Evolutionary conservation across 208 protist genomes (phyloP), one percentile per base, ranked within the genome.

Genomic region (Leishmania mexicana): DNA sequence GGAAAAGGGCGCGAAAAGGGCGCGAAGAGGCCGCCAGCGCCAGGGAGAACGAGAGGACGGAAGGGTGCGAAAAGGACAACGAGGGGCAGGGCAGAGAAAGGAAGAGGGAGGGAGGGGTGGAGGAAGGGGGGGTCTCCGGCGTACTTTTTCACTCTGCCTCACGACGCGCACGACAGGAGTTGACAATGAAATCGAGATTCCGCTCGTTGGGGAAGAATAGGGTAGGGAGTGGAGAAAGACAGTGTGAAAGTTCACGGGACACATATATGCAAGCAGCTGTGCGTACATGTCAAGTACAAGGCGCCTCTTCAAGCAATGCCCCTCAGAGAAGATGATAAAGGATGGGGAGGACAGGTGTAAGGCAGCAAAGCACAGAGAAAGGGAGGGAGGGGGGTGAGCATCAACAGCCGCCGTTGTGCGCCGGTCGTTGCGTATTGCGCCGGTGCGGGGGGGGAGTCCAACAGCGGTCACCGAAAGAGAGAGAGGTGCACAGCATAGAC

Each of bases 401-500:
- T 65, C 13, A 19, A 40, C 60, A 65, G 60, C 11, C 60, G 60
- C 60, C 8, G 60, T 38, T 65, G 11, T 65, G 60, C 60, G 17
- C n/a, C 60, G 4, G n/a, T 28, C n/a, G 60, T 38, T 65, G 60
- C 60, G 60, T 65, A 38, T 31, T 38, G n/a, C 10, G n/a, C 60
- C 24, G 24, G 13, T 31, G 13, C n/a, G 10, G 60, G 42, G 42
- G 3, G 45, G 45, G n/a, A 38, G 62, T 40, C 31, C 62, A 68
- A 19, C 62, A 24, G 13, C 28, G 1, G 31, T 0, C 62, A 68
- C 31, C 28, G n/a, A 35, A 15, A 68, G 62, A 42, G 62, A 67
- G 62, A 68, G 62, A 68, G 28, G 62, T 40, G 31, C 31, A 67
- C 62, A 79, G 75, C 42, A 40, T 6, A 79, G 35, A 70, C 35